Conservation (phyloP, 1,284 basidiomycete species). For the Exobasidium cylindrosporum region DNA sequence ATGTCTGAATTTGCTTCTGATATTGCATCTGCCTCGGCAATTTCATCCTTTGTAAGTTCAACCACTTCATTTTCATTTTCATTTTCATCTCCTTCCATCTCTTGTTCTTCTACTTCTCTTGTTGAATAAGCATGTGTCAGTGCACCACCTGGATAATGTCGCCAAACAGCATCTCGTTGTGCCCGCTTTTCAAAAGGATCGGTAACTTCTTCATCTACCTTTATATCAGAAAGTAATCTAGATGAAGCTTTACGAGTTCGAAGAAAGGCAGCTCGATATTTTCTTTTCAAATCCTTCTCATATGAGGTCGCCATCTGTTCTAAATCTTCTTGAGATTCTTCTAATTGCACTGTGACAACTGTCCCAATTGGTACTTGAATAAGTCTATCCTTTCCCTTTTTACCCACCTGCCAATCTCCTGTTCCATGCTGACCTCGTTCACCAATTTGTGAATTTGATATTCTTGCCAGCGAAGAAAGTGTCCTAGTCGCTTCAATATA, state of each 20-base stretch:
- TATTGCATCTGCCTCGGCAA: background rate
- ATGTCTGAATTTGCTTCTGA: constrained; percentile 16
- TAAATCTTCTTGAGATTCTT: constrained; percentile 28
- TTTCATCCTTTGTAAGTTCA: background rate
- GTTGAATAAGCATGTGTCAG: background rate
- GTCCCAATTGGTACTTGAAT: constrained; percentile 53
- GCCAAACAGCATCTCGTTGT: constrained; percentile 45
- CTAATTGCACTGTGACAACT: constrained; percentile 37
- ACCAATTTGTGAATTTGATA: constrained; percentile 11
- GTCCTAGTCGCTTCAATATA: constrained; percentile 40
- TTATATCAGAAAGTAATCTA: background rate
- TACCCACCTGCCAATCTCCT: constrained; percentile 46
- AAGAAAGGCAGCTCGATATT: constrained; percentile 14
- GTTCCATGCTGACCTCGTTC: constrained; percentile 47
- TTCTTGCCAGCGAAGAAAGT: constrained; percentile 41
- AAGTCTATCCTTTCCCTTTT: constrained; percentile 33
- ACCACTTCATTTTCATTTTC: background rate
- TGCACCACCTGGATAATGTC: constrained; percentile 47
- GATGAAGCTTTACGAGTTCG: background rate
- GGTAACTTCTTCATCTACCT: constrained; percentile 3
- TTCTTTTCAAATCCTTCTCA: constrained; percentile 28
- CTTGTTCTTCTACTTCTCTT: constrained; percentile 5
- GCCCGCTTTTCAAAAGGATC: constrained; percentile 8
- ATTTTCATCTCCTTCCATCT: background rate
- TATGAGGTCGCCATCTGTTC: constrained; percentile 30